A percentile compares a stretch with the other conserved stretches of the same genome.
These are phyloP conservation scores for Quercus cerris DNA, from an alignment of 306 rosid genomes.

Conservation along the genomic window DNA sequence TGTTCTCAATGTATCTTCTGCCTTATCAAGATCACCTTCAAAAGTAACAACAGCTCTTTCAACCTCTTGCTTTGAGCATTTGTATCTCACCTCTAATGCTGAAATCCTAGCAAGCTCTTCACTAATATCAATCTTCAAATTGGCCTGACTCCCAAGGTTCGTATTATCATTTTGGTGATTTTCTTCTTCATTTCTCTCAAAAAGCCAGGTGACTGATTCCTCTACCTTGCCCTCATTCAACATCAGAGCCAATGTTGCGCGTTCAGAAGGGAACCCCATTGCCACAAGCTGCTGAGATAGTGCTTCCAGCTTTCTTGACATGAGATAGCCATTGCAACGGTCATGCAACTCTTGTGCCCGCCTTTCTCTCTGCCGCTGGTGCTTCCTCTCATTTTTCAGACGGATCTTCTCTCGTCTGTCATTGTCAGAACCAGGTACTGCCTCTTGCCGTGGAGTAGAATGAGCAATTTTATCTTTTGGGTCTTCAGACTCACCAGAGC, in stretches of 20 bases:
- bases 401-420: constrained; percentile 83
- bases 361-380: constrained; percentile 86
- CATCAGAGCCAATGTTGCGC: constrained; percentile 65
- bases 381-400: constrained; percentile 82
- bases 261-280: constrained; percentile 74
- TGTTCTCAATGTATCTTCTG: constrained; percentile 46
- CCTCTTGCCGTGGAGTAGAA: constrained; percentile 43
- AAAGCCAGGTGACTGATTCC: constrained; percentile 70
- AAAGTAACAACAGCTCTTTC: constrained; percentile 71
- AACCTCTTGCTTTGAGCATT: constrained; percentile 76
- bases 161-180: constrained; percentile 26
- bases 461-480: constrained; percentile 55
- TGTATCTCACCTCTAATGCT: constrained; percentile 50
- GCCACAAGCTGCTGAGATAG: constrained; percentile 70
- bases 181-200: constrained; percentile 60
- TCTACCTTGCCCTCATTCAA: constrained; percentile 69
- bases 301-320: constrained; percentile 79
- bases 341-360: constrained; percentile 85
- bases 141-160: constrained; percentile 32
- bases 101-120: constrained; percentile 62
- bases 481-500: constrained; percentile 88
- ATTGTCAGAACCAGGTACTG: constrained; percentile 67
- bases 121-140: constrained; percentile 78
- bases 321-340: constrained; percentile 61
- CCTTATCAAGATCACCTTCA: constrained; percentile 84